Evolutionary conservation across 768 basidiomycete genomes (phyloP).

Genomic region (Suillus ampliporus): DNA sequence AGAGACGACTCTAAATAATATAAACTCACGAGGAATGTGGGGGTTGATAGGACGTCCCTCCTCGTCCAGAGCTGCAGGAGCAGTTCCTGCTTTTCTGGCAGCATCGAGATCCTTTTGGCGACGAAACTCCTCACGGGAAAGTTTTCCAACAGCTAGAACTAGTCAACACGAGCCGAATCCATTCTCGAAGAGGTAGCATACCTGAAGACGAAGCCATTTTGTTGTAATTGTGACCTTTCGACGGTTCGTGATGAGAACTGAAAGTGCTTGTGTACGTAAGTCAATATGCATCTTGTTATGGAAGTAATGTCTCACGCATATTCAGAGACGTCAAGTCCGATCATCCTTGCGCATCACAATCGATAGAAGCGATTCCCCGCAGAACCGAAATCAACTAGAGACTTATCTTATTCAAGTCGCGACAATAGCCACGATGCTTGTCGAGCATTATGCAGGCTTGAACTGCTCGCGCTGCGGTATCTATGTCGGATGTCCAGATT

Average conservation of each 20-base stretch:
- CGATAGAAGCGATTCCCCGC: not conserved
- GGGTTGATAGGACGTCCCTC: conserved; percentile 97
- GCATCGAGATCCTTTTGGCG: conserved; percentile 97
- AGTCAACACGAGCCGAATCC: not conserved
- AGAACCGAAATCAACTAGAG: not conserved
- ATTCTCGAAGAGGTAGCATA: not conserved
- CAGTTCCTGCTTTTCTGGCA: conserved; percentile 97
- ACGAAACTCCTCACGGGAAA: conserved; percentile 93
- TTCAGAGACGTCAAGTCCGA: not conserved
- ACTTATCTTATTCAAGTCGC: not conserved
- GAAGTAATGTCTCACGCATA: conserved; percentile 3
- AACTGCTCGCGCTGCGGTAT: not conserved
- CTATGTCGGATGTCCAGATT: not conserved
- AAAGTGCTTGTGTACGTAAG: conserved; percentile 1
- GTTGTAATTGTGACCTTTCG: not conserved
- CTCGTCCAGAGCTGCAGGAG: conserved; percentile 93
- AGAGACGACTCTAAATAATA: not conserved
- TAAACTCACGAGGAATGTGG: conserved; percentile 92
- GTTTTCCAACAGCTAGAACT: conserved; percentile 66
- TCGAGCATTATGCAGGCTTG: not conserved
- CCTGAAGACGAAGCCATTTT: conserved; percentile 12
- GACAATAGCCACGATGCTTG: not conserved
- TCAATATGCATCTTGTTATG: not conserved
- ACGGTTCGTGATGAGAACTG: not conserved
- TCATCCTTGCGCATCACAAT: not conserved